Evolutionary conservation across 2,329 filamentous ascomycete genomes (phyloP).

Genomic region (Pseudogymnoascus pannorum): DNA sequence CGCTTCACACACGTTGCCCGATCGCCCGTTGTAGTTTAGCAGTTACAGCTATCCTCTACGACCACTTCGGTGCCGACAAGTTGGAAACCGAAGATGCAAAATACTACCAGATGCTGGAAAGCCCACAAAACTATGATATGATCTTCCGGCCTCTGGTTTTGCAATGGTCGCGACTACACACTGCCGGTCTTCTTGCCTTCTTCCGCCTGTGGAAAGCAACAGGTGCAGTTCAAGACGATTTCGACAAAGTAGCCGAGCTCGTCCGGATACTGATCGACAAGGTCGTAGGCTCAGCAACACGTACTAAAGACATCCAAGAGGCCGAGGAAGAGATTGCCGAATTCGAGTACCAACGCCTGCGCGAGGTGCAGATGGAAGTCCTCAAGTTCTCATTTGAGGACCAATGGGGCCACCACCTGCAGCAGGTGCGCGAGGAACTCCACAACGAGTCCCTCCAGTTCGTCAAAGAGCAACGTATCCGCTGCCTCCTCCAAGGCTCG

Average conservation of each 20-base stretch:
- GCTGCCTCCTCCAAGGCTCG: slow-evolving; percentile 78
- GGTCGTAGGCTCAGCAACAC: slow-evolving; percentile 72
- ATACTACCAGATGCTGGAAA: slow-evolving; percentile 67
- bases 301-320: slow-evolving; percentile 77
- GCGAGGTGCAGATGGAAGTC: slow-evolving; percentile 88
- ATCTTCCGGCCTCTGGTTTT: slow-evolving; percentile 81
- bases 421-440: slow-evolving; percentile 84
- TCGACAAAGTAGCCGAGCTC: slow-evolving; percentile 87
- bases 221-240: slow-evolving; percentile 75
- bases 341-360: slow-evolving; percentile 70
- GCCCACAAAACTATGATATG: slow-evolving; percentile 71
- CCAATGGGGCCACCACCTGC: slow-evolving; percentile 84
- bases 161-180: slow-evolving; percentile 89
- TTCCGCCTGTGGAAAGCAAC: slow-evolving; percentile 90
- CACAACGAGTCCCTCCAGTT: slow-evolving; percentile 90
- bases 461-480: slow-evolving; percentile 91
- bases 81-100: slow-evolving; percentile 72
- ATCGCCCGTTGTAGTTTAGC: slow-evolving; percentile 80
- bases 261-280: slow-evolving; percentile 85
- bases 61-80: slow-evolving; percentile 91
- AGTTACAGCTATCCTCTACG: slow-evolving; percentile 81
- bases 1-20: slow-evolving; percentile 69
- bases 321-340: slow-evolving; percentile 84
- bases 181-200: slow-evolving; percentile 77
- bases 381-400: slow-evolving; percentile 88